Conservation (phyloP, 495 filamentous ascomycete genomes). For the Tuber borchii region DNA sequence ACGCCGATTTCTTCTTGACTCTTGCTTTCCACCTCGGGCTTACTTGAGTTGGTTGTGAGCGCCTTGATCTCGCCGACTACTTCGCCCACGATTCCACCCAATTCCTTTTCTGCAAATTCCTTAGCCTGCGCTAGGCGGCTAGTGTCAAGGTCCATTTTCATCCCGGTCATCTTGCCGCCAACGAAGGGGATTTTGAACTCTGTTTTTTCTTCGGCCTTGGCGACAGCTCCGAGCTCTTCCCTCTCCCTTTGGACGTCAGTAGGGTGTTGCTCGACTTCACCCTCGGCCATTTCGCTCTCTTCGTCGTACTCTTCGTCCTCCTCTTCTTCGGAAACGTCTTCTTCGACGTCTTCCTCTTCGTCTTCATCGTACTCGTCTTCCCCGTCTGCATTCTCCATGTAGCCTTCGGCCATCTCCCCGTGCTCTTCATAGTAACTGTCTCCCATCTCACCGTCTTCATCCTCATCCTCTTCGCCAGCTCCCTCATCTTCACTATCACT, state of each 20-base stretch:
- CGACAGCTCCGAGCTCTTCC: slow-evolving; percentile 14
- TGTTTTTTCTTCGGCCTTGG: slow-evolving; percentile 6
- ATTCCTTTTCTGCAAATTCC: slow-evolving; percentile 31
- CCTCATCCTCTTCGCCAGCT: slow-evolving; percentile 46
- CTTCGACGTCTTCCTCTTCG: slow-evolving; percentile 47
- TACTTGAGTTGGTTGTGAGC: slow-evolving; percentile 7
- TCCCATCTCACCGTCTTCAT: slow-evolving; percentile 47
- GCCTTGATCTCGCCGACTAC: slow-evolving; percentile 26
- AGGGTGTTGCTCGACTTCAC: slow-evolving; percentile 3
- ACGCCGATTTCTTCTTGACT: slow-evolving; percentile 5
- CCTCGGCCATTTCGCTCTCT: slow-evolving; percentile 42
- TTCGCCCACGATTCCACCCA: slow-evolving; percentile 22
- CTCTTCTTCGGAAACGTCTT: slow-evolving; percentile 46
- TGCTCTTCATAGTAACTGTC: slow-evolving; percentile 48
- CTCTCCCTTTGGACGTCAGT: slow-evolving; percentile 5
- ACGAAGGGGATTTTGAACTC: slow-evolving; percentile 10
- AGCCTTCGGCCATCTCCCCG: slow-evolving; percentile 41
- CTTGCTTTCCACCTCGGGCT: slow-evolving; percentile 13
- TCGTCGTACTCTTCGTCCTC: slow-evolving; percentile 42
- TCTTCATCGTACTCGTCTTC: slow-evolving; percentile 44
- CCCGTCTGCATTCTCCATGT: slow-evolving; percentile 44
- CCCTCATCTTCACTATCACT: slow-evolving; percentile 66
- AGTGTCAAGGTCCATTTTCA: slow-evolving; percentile 31
- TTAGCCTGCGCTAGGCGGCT: slow-evolving; percentile 18
- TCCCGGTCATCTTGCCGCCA: slow-evolving; percentile 9